These are phyloP conservation scores for Trifolium repens DNA, from an alignment of 306 rosid genomes.

Conservation along the genomic window DNA sequence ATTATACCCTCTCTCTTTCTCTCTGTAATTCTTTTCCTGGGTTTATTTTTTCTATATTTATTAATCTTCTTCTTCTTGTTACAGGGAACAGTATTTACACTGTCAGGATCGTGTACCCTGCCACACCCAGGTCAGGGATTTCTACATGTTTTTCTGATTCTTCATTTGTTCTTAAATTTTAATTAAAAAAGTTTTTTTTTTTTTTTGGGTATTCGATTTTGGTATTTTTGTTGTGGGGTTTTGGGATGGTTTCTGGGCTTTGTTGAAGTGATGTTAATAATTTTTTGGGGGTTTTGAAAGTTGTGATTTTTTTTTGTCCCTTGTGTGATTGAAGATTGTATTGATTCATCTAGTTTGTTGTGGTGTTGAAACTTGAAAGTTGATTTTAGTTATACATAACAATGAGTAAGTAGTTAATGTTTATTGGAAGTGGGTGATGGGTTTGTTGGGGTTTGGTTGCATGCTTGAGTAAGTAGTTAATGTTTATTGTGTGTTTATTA, in stretches of 20 bases:
- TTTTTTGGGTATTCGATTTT: not conserved
- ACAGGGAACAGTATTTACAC: conserved; percentile 26
- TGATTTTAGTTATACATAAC: not conserved
- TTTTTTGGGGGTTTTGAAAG: conserved; percentile 18
- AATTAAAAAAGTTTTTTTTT: not conserved
- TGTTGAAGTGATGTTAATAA: conserved; percentile 15
- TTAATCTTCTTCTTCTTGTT: not conserved
- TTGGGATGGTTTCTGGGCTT: conserved; percentile 15
- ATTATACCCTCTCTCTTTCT: not conserved
- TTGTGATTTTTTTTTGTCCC: conserved; percentile 15
- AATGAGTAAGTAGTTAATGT: no score
- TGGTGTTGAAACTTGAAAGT: no score
- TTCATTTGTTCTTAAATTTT: conserved; percentile 21
- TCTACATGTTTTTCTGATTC: not conserved
- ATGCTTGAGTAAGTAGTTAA: not conserved
- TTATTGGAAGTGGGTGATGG: conserved; percentile 10
- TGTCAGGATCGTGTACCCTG: conserved; percentile 24
- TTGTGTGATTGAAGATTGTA: conserved; percentile 18
- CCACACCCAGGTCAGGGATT: conserved; percentile 34
- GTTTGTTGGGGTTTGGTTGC: conserved; percentile 32
- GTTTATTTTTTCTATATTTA: not conserved
- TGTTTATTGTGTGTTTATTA: conserved; percentile 10
- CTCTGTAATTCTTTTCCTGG: not conserved
- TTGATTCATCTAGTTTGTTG: not conserved
- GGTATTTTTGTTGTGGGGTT: conserved; percentile 7